Evolutionary conservation across 1,284 basidiomycete genomes (phyloP), one percentile per base, ranked within the genome.

Genomic region (Ceratobasidium sp.): DNA sequence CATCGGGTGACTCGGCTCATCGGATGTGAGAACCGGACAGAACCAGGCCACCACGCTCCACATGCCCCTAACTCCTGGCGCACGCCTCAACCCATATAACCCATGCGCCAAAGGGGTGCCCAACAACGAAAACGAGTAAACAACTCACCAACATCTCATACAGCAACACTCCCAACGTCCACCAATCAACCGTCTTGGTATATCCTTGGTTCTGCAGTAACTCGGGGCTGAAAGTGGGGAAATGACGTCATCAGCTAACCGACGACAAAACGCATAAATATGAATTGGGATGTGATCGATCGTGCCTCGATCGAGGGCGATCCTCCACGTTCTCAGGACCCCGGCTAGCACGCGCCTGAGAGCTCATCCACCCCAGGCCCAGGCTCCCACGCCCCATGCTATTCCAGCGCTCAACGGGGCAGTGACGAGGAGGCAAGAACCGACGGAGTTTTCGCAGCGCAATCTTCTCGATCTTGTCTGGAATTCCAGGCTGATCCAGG

Each of bases 161-260:
- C 29, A 99, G 83, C 36, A 99, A 82, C 2, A 99, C 96, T 69
- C 96, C 97, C 0, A 99, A 84, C 1, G 96, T 99, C 96, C 96
- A 99, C 96, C 96, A 99, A 77, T 99, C 96, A 23, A 99, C 95
- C 0, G 94, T 96, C 81, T 98, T 98, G 33, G 95, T 98, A 79
- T 99, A 99, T 2, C 96, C 96, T 76, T 98, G 95, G 70, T 91
- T 96, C 71, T 97, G 89, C 33, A 99, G 81, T 41, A 99, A 83
- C 76, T 99, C 96, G 0, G 96, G 96, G 49, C 73, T 62, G 58
- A 57, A 42, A 70, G 7, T 47, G 46, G 58, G 56, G 56, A 46
- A 70, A 7, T 50, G 46, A 50, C 47, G 47, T 50, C 47, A 50
- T 50, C 9, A 46, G 42, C 6, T n/a, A 46, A 41, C 8, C 14